Evolutionary conservation across 768 basidiomycete genomes (phyloP).

Genomic region (Leccinum boreale): DNA sequence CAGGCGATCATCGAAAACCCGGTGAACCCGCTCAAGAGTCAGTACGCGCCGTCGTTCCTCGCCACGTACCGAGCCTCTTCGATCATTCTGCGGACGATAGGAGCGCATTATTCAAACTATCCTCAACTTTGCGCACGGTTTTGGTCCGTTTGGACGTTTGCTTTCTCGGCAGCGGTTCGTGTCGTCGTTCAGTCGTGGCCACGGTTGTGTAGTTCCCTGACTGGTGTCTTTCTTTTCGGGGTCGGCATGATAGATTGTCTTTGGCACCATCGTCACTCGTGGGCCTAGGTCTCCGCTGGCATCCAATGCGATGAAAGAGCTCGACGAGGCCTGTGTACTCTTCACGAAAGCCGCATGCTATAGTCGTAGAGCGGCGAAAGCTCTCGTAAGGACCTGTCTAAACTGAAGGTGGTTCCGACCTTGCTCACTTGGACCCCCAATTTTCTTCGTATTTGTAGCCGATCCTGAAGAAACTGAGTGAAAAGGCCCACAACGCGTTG

Average conservation of each 20-base stretch:
- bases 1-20: conserved; percentile 70
- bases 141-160: conserved; percentile 64
- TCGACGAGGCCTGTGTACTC: conserved; percentile 65
- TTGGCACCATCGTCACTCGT: conserved; percentile 75
- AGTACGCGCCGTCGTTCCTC: conserved; percentile 62
- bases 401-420: neutral
- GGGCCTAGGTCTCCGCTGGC: conserved; percentile 70
- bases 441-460: conserved; percentile 33
- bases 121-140: conserved; percentile 51
- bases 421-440: neutral
- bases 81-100: conserved; percentile 50
- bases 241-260: conserved; percentile 51
- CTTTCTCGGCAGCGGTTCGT: conserved; percentile 52
- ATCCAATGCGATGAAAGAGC: conserved; percentile 60
- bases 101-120: conserved; percentile 44
- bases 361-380: conserved; percentile 62
- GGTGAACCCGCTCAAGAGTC: conserved; percentile 60
- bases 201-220: conserved; percentile 1
- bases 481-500: conserved; percentile 64
- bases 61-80: conserved; percentile 58
- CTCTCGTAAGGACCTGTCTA: conserved; percentile 45
- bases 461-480: conserved; percentile 55
- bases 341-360: conserved; percentile 58
- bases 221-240: neutral
- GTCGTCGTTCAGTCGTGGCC: neutral